phyloP scores from a whole-genome alignment of 805 yeast genomes.

The Blastobotrys robertii region DNA sequence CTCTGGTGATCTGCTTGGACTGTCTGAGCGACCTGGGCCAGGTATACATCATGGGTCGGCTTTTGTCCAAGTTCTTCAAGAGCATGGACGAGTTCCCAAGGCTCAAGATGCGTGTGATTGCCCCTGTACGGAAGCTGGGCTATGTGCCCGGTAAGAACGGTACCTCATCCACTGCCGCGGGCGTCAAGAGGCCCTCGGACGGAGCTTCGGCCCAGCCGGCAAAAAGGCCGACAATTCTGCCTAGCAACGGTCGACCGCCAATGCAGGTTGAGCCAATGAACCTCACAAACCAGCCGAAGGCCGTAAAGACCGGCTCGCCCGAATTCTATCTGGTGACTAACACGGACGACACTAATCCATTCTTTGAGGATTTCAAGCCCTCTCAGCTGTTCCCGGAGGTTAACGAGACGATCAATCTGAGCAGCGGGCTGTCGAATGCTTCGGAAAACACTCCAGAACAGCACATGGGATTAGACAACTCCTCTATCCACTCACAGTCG shows the following conservation, averaged over 20 bases:
- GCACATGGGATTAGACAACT: neutral
- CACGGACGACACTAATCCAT: constrained; percentile 21
- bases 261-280: neutral
- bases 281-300: neutral
- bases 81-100: constrained; percentile 24
- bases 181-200: neutral
- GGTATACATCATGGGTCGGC: constrained; percentile 43
- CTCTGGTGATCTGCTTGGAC: constrained; percentile 26
- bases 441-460: constrained; percentile 1
- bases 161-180: neutral
- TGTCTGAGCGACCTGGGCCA: constrained; percentile 36
- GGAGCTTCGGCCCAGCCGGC: too few relatives aligned
- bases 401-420: neutral
- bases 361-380: constrained; percentile 46
- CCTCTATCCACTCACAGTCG: neutral
- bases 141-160: neutral
- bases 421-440: neutral
- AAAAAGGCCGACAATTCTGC: too few relatives aligned
- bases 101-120: constrained; percentile 15
- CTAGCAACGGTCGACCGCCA: too few relatives aligned
- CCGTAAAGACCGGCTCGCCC: constrained; percentile 12
- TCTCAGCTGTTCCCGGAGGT: constrained; percentile 43
- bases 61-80: constrained; percentile 43
- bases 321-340: constrained; percentile 26
- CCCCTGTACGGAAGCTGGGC: neutral